Evolutionary conservation across 2,329 filamentous ascomycete genomes (phyloP).

Genomic region (Coleophoma eucalyptorum): DNA sequence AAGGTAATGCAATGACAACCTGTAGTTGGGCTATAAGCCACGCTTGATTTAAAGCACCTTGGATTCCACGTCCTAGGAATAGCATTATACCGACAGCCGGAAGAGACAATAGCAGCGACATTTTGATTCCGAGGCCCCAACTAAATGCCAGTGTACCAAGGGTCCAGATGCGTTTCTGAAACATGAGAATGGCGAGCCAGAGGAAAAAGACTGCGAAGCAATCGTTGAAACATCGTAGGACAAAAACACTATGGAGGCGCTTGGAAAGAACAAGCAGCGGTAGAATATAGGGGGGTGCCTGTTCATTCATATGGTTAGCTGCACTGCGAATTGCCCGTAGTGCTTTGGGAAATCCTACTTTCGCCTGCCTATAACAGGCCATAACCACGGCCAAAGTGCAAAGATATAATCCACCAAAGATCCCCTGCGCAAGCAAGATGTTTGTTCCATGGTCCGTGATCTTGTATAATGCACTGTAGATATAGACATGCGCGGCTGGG

Average conservation of each 20-base stretch:
- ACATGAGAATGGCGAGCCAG: slow-evolving; percentile 74
- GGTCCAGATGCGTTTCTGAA: slow-evolving; percentile 73
- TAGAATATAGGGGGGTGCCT: slow-evolving; percentile 84
- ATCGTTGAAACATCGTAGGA: slow-evolving; percentile 94
- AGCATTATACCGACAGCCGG: slow-evolving; percentile 77
- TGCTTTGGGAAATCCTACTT: slow-evolving; percentile 41
- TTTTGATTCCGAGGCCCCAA: slow-evolving; percentile 86
- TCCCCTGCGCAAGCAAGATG: slow-evolving; percentile 74
- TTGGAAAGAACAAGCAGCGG: slow-evolving; percentile 86
- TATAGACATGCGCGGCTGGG: slow-evolving; percentile 89
- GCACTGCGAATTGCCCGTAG: neutral
- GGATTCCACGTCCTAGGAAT: slow-evolving; percentile 68
- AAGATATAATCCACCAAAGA: slow-evolving; percentile 81
- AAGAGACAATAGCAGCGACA: slow-evolving; percentile 80
- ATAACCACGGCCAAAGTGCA: slow-evolving; percentile 72
- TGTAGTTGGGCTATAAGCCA: slow-evolving; percentile 76
- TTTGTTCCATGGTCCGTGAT: slow-evolving; percentile 73
- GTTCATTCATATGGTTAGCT: slow-evolving; percentile 6
- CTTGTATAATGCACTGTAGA: slow-evolving; percentile 76
- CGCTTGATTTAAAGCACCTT: slow-evolving; percentile 62
- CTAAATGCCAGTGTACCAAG: slow-evolving; percentile 70
- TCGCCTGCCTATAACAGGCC: slow-evolving; percentile 73
- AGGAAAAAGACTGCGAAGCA: slow-evolving; percentile 82
- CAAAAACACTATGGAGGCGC: slow-evolving; percentile 86
- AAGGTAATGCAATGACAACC: slow-evolving; percentile 62